phyloP scores from a whole-genome alignment of 1,284 basidiomycete genomes.

The Puccinia hordei region DNA sequence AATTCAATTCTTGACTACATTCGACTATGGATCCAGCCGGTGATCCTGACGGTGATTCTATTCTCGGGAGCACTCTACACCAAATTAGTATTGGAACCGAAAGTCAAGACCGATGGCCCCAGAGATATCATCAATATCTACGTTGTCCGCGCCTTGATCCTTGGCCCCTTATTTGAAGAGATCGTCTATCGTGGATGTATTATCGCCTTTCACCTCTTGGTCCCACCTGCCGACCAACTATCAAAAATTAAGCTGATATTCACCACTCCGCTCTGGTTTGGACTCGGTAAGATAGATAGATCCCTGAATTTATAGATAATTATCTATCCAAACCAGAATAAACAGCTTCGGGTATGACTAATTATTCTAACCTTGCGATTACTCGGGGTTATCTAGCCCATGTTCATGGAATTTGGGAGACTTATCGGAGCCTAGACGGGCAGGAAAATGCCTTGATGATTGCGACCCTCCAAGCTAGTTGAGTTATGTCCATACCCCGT shows the following conservation, averaged over 20 bases:
- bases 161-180: conserved; percentile 92
- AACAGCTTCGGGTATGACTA: not conserved
- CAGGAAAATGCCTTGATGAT: conserved; percentile 58
- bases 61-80: conserved; percentile 81
- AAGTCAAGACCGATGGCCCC: conserved; percentile 64
- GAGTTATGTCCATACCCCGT: not conserved
- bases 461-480: conserved; percentile 14
- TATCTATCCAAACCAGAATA: no score
- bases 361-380: not conserved
- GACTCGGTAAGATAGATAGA: conserved; percentile 61
- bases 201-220: conserved; percentile 71
- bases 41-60: conserved; percentile 72
- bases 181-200: conserved; percentile 86
- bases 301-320: not conserved
- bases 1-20: conserved; percentile 53
- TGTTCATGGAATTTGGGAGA: conserved; percentile 85
- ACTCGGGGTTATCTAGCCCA: conserved; percentile 66
- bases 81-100: conserved; percentile 66
- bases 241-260: conserved; percentile 68
- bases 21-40: conserved; percentile 50
- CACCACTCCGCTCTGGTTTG: conserved; percentile 81
- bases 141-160: conserved; percentile 66
- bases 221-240: conserved; percentile 63
- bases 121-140: conserved; percentile 63
- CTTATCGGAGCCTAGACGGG: conserved; percentile 71